Evolutionary conservation across 2,329 filamentous ascomycete species (phyloP), one percentile per base, ranked within the genome.

Genomic region (Aspergillus oerlinghausenensis): DNA sequence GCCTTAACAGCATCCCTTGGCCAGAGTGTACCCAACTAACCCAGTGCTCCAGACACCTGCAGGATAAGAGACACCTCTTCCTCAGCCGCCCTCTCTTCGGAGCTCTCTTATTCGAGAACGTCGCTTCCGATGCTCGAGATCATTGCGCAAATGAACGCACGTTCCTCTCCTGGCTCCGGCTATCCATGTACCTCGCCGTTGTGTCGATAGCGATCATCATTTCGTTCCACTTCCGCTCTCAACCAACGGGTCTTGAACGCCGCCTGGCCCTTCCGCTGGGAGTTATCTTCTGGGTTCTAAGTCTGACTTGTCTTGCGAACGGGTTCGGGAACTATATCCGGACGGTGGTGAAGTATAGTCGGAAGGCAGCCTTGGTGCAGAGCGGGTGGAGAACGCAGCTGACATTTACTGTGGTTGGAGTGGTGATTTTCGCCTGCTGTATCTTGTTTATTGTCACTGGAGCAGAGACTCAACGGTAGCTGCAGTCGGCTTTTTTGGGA

Each of bases 381-480:
- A 89, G 86, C 29, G 94, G 94, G 1, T 94, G 90, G 88, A 93
- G 91, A 75, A 97, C 94, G 40, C 92, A 97, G 71, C 73, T 87
- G 45, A 89, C 96, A n/a, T 76, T 77, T 61, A 70, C 70, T 4
- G 62, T 78, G 23, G 72, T 79, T 8, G 75, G 75, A n/a, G 65
- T 66, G 4, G 73, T 72, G 9, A 79, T 79, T 56, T 60, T 79
- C 51, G 76, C 71, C 8, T 75, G 76, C 56, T 79, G 77, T 62
- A 71, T 77, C 25, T 59, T 79, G 56, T 75, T 79, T 55, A 58
- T 79, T 59, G 73, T 69, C 38, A 77, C 75, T 4, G 70, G 75
- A 62, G 67, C 64, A 17, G 59, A 62, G 50, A 54, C 21, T 47
- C 21, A 11, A 23, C 43, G 43, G 5, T 47, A 25, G 23, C 29